phyloP scores from a whole-genome alignment of 192 early-diverging fungal species.

The Pilobolus umbonatus region DNA sequence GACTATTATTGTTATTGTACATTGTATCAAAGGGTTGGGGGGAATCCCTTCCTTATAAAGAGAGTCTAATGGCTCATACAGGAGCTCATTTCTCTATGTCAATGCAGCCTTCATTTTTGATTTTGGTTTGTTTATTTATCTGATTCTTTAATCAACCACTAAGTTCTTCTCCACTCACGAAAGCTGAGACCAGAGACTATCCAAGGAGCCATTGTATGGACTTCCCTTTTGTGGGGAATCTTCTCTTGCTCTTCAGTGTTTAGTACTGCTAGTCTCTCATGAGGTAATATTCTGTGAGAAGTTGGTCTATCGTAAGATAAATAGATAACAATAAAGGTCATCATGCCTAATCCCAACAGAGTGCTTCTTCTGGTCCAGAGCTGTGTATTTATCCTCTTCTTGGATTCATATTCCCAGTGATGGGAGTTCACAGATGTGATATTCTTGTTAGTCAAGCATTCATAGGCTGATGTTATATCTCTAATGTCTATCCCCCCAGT shows the following conservation, averaged over 20 bases:
- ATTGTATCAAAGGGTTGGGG: background rate
- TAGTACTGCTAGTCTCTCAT: background rate
- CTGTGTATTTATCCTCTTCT: conserved; percentile 1
- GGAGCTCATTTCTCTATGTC: too few species aligned
- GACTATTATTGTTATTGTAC: too few species aligned
- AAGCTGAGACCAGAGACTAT: conserved; percentile 5
- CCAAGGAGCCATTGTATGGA: background rate
- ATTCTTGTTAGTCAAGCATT: conserved; percentile 7
- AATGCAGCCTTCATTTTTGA: too few species aligned
- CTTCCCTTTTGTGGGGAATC: background rate
- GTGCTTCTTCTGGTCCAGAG: conserved; percentile 1
- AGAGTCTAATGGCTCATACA: too few species aligned
- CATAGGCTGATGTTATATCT: conserved; percentile 28
- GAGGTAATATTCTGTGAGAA: background rate
- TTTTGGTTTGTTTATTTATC: too few species aligned
- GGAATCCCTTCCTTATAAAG: too few species aligned
- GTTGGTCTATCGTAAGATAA: background rate
- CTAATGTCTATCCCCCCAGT: background rate
- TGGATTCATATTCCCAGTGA: background rate
- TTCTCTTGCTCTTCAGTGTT: background rate
- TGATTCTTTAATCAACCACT: too few species aligned
- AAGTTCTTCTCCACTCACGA: conserved; percentile 14
- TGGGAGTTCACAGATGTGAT: background rate
- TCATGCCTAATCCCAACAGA: conserved; percentile 2
- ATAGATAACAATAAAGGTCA: background rate